Base-by-base conservation (phyloP, 177 flowering plant species). In the Telopea speciosissima region DNA sequence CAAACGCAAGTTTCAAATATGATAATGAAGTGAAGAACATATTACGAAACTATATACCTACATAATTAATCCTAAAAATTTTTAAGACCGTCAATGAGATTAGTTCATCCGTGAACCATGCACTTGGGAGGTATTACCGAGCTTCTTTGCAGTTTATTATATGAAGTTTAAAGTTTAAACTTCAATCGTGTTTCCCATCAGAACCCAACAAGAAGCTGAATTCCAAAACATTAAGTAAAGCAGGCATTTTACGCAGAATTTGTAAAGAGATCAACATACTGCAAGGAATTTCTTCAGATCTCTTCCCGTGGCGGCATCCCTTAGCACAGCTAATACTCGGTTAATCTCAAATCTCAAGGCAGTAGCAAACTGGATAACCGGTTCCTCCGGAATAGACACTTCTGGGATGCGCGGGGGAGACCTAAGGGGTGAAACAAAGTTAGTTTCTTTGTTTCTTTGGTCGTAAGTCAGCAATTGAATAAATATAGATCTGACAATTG, bases 261-360 rank as follows among this genome's bases (percentile, higher is more conserved):
- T 24, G 33, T 25, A 79, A 49, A 66, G 28, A 45, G 22, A 66
- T 67, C 24, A 73, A 77, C 93, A 68, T 89, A 94, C 97, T 22
- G 74, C 71, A 1, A 94, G 89, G 67, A 94, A 94, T 76, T 85
- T 86, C 90, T 88, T 89, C 68, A 92, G 78, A 77, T 94, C 96
- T 61, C 81, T 85, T 69, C 97, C 99, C 2, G 83, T 83, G 26
- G 99, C 97, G 67, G 88, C 83, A 9, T 86, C 83, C 71, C 90
- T 75, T 45, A 92, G 67, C 36, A 78, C 58, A 64, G 85, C 70
- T 26, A 92, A 76, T 14, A 75, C 89, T 10, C 81, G 76, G 62
- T 90, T 94, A 74, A 90, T 84, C 69, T 88, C 95, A 73, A 74
- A 60, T 75, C 88, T 84, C 24, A 92, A 44, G 7, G 79, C 85